Conservation (phyloP, 805 yeast species). For the Candida suzukii region DNA sequence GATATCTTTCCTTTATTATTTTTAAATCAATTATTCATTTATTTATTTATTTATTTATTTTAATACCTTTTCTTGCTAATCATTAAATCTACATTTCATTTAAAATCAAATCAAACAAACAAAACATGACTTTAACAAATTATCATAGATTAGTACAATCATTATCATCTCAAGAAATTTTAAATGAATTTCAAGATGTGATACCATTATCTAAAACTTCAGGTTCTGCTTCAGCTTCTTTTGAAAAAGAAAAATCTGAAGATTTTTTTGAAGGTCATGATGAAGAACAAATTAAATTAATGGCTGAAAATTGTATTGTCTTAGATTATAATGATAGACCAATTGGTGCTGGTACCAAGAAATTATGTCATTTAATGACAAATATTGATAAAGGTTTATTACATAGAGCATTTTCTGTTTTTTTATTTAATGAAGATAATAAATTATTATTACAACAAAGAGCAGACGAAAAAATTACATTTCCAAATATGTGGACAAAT, state of each 20-base stretch:
- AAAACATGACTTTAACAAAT: constrained; percentile 4
- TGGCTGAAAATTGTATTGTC: constrained; percentile 96
- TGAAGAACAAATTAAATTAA: constrained; percentile 85
- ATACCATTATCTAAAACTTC: constrained; percentile 55
- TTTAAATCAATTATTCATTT: too few relatives aligned
- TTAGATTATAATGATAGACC: constrained; percentile 83
- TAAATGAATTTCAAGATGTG: constrained; percentile 57
- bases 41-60: too few relatives aligned
- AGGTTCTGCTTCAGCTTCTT: constrained; percentile 43
- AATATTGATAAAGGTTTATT: constrained; percentile 81
- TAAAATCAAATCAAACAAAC: too few relatives aligned
- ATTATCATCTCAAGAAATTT: constrained; percentile 41
- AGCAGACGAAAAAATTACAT: constrained; percentile 94
- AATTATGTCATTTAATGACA: constrained; percentile 79
- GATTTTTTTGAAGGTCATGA: constrained; percentile 79
- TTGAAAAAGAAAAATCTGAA: constrained; percentile 23
- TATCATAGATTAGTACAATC: constrained; percentile 50
- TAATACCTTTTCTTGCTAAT: too few relatives aligned
- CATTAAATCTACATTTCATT: too few relatives aligned
- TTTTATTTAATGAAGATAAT: constrained; percentile 72
- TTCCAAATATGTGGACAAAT: constrained; percentile 96
- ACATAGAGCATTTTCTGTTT: constrained; percentile 96
- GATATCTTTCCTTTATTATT: too few relatives aligned
- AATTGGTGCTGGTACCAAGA: constrained; percentile 90
- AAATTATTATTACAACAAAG: constrained; percentile 87